A percentile compares a stretch with the other conserved stretches of the same genome.
These are phyloP conservation scores for Epichloe sibirici DNA, from an alignment of 2,329 filamentous ascomycete species.

Conservation along the genomic window DNA sequence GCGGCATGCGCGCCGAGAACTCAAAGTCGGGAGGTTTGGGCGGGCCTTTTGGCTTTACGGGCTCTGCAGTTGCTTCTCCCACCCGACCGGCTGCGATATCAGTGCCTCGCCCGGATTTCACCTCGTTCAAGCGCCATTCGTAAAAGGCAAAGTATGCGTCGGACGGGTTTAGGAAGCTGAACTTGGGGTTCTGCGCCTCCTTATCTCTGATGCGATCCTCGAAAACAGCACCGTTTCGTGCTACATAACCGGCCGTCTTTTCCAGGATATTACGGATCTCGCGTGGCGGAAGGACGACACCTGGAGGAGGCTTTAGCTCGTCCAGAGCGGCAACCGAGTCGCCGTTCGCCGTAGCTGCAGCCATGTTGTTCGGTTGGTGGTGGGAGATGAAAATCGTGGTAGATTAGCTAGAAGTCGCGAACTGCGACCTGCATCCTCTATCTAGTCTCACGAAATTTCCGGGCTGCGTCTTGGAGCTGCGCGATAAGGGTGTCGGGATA, in stretches of 20 bases:
- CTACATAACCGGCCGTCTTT: conserved; percentile 89
- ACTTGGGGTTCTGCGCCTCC: conserved; percentile 74
- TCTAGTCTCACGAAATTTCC: background rate
- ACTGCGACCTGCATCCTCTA: background rate
- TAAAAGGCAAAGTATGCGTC: conserved; percentile 88
- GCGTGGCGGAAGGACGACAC: conserved; percentile 79
- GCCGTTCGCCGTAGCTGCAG: conserved; percentile 33
- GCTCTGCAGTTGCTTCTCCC: conserved; percentile 44
- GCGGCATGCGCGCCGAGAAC: conserved; percentile 94
- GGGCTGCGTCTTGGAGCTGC: background rate
- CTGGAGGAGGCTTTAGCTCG: conserved; percentile 64
- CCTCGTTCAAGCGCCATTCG: conserved; percentile 77
- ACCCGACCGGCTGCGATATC: conserved; percentile 63
- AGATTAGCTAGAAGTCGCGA: background rate
- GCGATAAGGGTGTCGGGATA: background rate
- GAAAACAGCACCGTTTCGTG: conserved; percentile 54
- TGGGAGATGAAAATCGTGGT: conserved; percentile 3
- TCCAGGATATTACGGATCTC: conserved; percentile 78
- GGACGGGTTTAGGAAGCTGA: conserved; percentile 68
- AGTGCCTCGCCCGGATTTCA: conserved; percentile 72
- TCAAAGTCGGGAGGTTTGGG: conserved; percentile 76
- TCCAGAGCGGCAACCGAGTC: conserved; percentile 44
- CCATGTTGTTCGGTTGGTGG: conserved; percentile 13
- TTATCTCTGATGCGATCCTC: conserved; percentile 80
- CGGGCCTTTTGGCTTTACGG: conserved; percentile 64